Base-by-base conservation (phyloP, 768 basidiomycete species). In the Kwoniella newhampshirensis region DNA sequence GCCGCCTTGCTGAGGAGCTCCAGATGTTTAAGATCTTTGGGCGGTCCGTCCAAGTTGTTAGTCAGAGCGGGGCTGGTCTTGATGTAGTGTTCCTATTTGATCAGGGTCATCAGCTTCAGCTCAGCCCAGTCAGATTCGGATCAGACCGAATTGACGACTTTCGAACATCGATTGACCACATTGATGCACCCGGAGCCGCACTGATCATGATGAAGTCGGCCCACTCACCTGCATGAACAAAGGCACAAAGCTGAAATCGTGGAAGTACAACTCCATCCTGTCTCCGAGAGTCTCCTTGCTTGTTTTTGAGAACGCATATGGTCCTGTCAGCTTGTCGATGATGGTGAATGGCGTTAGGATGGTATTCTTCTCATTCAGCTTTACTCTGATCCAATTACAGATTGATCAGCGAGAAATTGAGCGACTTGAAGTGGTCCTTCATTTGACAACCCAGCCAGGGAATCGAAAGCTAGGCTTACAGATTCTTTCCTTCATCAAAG, bases 221-320 rank as follows among this genome's bases (percentile, higher is more conserved):
- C 17, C 42, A 62, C 75, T n/a, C 41, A 90, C 91, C 81, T 96
- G 91, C 43, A 98, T 88, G 76, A 99, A 98, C 28, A 99, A 77
- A 0, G 96, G 96, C 45, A 98, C 83, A 65, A 97, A 91, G 1
- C 87, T 85, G 71, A 91, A 89, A 68, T 99, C 96, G 57, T 96
- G 91, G 78, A 97, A 99, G 77, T 98, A 99, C 59, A 89, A 75
- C 51, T 97, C 94, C 80, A 94, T 89, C 79, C 97, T 97, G 62
- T 97, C 91, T 27, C 82, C 84, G 2, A 98, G 79, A 0, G 89
- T 86, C 74, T 91, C 86, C 48, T 87, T 83, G 25, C 86, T 83
- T 0, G 88, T 94, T 32, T 81, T 70, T 1, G 89, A 88, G 77
- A 96, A 98, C 61, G 90, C 79, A 67, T 96, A 91, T 18, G 96